These are phyloP conservation scores for Fonsecaea pedrosoi DNA, from an alignment of 2,329 filamentous ascomycete species.

Conservation along the genomic window DNA sequence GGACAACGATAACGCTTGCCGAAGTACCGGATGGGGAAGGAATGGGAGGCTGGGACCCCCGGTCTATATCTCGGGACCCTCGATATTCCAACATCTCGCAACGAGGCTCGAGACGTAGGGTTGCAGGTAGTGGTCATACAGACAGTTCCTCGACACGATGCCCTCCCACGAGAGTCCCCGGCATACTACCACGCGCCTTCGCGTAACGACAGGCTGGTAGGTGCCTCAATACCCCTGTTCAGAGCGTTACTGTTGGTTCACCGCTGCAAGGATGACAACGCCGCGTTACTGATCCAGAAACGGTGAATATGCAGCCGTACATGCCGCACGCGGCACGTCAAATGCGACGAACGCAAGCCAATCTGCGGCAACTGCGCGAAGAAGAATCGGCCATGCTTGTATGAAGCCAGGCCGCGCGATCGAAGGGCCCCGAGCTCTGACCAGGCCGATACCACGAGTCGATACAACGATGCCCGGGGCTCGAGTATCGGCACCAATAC, in stretches of 20 bases:
- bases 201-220: background rate
- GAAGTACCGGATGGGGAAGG: background rate
- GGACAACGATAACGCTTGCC: background rate
- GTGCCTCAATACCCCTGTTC: background rate
- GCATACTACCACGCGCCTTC: background rate
- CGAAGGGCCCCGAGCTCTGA: background rate
- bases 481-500: background rate
- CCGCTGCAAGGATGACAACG: background rate
- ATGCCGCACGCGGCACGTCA: slow-evolving; percentile 5
- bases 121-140: background rate
- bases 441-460: background rate
- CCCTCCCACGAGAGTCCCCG: background rate
- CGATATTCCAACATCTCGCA: background rate
- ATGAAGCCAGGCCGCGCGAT: slow-evolving; percentile 2
- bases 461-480: background rate
- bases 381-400: slow-evolving; percentile 10
- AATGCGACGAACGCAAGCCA: slow-evolving; percentile 12
- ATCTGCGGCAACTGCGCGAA: slow-evolving; percentile 8
- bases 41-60: background rate
- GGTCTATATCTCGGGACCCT: background rate
- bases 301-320: slow-evolving; percentile 6
- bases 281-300: background rate
- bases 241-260: background rate
- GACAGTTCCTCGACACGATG: background rate
- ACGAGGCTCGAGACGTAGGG: slow-evolving; percentile 3